phyloP scores from a whole-genome alignment of 1,284 basidiomycete species.

The Pseudomicrostroma phylloplanum region DNA sequence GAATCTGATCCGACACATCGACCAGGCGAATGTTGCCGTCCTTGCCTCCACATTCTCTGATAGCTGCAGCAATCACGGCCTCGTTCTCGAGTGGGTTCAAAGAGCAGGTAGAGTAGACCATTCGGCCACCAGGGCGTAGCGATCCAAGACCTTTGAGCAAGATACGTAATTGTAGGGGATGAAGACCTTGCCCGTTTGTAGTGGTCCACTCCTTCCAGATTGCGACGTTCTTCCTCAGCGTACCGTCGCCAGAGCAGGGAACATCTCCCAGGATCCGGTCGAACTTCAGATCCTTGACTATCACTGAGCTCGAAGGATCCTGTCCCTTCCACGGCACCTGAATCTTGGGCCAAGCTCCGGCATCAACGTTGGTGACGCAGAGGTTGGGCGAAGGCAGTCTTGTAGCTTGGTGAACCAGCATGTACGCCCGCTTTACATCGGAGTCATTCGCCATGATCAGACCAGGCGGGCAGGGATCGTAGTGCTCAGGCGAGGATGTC shows the following conservation, averaged over 20 bases:
- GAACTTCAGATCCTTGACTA: conserved; percentile 62
- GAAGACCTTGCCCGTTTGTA: conserved; percentile 77
- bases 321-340: conserved; percentile 36
- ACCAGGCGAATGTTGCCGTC: conserved; percentile 68
- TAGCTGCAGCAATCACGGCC: conserved; percentile 77
- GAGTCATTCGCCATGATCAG: conserved; percentile 82
- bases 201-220: conserved; percentile 93
- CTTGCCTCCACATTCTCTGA: conserved; percentile 27
- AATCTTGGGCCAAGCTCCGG: conserved; percentile 66
- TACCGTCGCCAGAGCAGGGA: conserved; percentile 95
- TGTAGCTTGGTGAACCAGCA: conserved; percentile 95
- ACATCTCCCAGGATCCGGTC: conserved; percentile 95
- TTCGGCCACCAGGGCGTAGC: conserved; percentile 75
- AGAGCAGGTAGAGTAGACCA: conserved; percentile 97
- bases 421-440: conserved; percentile 88
- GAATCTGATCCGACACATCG: conserved; percentile 68
- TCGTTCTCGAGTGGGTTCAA: conserved; percentile 97
- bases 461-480: conserved; percentile 55
- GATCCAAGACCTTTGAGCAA: conserved; percentile 84
- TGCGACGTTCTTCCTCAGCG: conserved; percentile 84
- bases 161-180: conserved; percentile 82
- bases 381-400: conserved; percentile 85
- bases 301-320: conserved; percentile 23
- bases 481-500: conserved; percentile 34
- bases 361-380: conserved; percentile 93